Evolutionary conservation across 2,329 filamentous ascomycete genomes (phyloP).

Genomic region (Fusarium fracticaudum): DNA sequence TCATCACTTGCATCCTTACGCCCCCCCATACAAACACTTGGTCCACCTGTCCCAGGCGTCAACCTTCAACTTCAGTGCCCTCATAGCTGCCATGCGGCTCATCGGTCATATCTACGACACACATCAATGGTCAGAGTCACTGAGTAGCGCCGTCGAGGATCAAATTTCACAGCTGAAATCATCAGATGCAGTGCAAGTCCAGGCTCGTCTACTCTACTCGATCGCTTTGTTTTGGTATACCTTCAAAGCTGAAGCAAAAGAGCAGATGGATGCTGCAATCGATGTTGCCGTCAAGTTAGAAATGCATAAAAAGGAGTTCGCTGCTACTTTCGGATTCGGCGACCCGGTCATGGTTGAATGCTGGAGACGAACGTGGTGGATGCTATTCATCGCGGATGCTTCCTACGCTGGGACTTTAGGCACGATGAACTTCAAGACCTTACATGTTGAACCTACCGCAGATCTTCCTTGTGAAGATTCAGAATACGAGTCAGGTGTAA

Average conservation of each 20-base stretch:
- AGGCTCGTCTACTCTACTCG: conserved; percentile 50
- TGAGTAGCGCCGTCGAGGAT: conserved; percentile 9
- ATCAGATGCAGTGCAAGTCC: conserved; percentile 46
- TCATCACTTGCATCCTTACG: conserved; percentile 47
- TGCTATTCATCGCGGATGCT: conserved; percentile 70
- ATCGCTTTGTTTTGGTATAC: conserved; percentile 49
- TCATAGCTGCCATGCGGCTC: conserved; percentile 45
- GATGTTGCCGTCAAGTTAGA: conserved; percentile 67
- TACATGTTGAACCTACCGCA: conserved; percentile 61
- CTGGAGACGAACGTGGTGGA: conserved; percentile 78
- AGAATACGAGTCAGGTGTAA: conserved; percentile 58
- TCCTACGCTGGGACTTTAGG: conserved; percentile 48
- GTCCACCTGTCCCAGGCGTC: conserved; percentile 4
- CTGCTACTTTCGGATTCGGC: conserved; percentile 56
- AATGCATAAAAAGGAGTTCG: conserved; percentile 66
- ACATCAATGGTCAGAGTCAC: conserved; percentile 15
- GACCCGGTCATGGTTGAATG: conserved; percentile 64
- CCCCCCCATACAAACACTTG: conserved; percentile 36
- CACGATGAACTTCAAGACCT: conserved; percentile 38
- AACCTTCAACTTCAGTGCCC: conserved; percentile 23
- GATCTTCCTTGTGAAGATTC: conserved; percentile 72
- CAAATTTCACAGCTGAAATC: not conserved
- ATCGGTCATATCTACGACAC: conserved; percentile 49
- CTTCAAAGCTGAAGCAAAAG: conserved; percentile 36
- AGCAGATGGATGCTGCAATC: conserved; percentile 58